Base-by-base conservation (phyloP, 2,329 filamentous ascomycete genomes). In the Zymoseptoria pseudotritici region DNA sequence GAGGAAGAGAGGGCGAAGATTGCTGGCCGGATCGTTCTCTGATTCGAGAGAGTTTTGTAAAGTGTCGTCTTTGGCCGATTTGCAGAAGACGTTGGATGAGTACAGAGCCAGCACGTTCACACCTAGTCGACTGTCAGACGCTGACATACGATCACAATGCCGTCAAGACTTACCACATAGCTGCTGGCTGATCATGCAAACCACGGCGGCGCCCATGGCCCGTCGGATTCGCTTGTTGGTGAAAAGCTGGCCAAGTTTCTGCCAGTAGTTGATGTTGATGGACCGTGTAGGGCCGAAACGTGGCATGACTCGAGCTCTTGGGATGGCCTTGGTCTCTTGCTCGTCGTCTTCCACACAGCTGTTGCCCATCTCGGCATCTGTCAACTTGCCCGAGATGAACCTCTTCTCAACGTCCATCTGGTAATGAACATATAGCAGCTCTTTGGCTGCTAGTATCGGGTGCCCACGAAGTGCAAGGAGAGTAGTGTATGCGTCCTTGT, bases 391-490 rank as follows among this genome's bases (percentile, higher is more conserved):
- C 3, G 61, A 58, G 1, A 63, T 54, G 29, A 61, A 61, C 7
- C 58, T 53, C 13, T 59, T 62, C 59, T 71, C 69, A 36, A 67
- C 68, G 26, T 68, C 62, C 53, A 67, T 66, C 59, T 72, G 70
- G 26, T 58, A 68, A 56, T 70, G 65, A 1, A 64, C 65, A 50
- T 69, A 70, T 22, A 69, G 61, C 13, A 72, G 58, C 57, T 71
- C 70, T 49, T 67, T 68, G 3, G 70, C 70, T 0, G 71, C 71
- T 24, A 71, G 55, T 3, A 73, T 62, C 2, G 63, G 66, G 19
- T 65, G 61, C 22, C 62, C 61, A 9, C 69, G 63, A 9, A 73
- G 63, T 17, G 53, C 46, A 21, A 65, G 46, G 0, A 71, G 60
- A 0, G 67, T 66, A 11, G 63, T 57, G 55, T 68, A 72, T 1